Percentiles rank a stretch among this genome's conserved stretches.
These are phyloP conservation scores for Plasmodium fragile DNA, from an alignment of 169 alveolate species.

Conservation along the genomic window DNA sequence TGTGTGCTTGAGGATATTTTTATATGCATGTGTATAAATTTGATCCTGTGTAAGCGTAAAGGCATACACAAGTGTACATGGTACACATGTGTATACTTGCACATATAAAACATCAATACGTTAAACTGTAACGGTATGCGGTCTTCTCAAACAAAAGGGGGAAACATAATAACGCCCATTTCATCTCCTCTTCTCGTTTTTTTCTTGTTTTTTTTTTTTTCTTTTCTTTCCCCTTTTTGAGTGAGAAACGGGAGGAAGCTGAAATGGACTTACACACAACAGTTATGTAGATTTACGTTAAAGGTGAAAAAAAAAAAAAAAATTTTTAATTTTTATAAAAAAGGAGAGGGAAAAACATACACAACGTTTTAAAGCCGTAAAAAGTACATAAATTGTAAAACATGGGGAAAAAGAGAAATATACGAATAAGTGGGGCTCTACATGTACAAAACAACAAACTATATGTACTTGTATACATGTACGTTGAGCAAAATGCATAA, in stretches of 20 bases:
- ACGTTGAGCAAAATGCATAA: not conserved
- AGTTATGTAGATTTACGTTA: not conserved
- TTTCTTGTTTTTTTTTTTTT: not conserved
- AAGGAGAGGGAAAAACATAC: constrained; percentile 16
- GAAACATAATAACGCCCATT: not conserved
- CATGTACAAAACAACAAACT: not conserved
- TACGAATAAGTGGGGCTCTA: not conserved
- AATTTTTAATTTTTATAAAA: not conserved
- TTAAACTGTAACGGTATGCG: not conserved
- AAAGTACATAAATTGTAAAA: not conserved
- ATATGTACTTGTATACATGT: not conserved
- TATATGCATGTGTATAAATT: not conserved
- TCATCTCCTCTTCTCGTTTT: not conserved
- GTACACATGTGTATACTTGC: not conserved
- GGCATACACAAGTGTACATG: not conserved
- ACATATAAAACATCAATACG: not conserved
- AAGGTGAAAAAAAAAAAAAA: constrained; percentile 2
- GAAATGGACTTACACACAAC: not conserved
- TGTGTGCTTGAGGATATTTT: not conserved
- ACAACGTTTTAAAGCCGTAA: constrained; percentile 1
- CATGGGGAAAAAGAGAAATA: not conserved
- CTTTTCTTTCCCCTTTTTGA: not conserved
- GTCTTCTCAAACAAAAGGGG: not conserved
- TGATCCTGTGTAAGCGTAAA: not conserved
- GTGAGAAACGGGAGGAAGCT: not conserved